Evolutionary conservation across 371 early-diverging fungal genomes (phyloP).

Genomic region (Mucor velutinosus): DNA sequence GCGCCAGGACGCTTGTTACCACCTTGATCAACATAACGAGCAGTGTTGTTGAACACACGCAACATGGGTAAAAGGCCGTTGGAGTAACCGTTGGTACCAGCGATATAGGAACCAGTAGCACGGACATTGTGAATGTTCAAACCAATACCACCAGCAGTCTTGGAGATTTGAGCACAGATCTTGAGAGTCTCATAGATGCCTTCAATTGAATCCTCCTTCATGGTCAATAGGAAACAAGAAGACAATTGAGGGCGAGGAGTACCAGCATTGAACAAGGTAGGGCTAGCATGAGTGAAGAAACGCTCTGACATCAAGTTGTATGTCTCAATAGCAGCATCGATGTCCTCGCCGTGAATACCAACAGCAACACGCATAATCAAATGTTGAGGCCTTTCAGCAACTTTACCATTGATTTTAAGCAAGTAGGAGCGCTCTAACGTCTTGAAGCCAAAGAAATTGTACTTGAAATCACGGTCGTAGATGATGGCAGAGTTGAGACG

Average conservation of each 20-base stretch:
- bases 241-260: constrained; percentile 93
- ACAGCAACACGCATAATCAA: constrained; percentile 95
- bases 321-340: constrained; percentile 88
- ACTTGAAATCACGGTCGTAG: constrained; percentile 92
- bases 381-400: constrained; percentile 95
- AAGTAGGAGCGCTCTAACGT: constrained; percentile 93
- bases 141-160: constrained; percentile 95
- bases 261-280: constrained; percentile 96
- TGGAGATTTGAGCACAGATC: constrained; percentile 92
- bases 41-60: constrained; percentile 93
- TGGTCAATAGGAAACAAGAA: constrained; percentile 90
- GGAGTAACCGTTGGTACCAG: constrained; percentile 91
- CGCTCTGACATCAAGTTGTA: constrained; percentile 89
- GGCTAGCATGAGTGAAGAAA: constrained; percentile 95
- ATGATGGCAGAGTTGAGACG: constrained; percentile 86
- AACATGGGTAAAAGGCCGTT: constrained; percentile 96
- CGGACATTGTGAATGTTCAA: constrained; percentile 91
- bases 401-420: constrained; percentile 74
- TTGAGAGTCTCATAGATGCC: constrained; percentile 96
- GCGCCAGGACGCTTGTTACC: constrained; percentile 96
- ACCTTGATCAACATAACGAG: constrained; percentile 95
- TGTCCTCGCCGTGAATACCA: constrained; percentile 89
- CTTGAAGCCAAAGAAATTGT: constrained; percentile 97
- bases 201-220: constrained; percentile 92
- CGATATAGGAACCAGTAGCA: constrained; percentile 86